Base-by-base conservation (phyloP, 2,329 filamentous ascomycete species). In the Aureobasidium uvarum region DNA sequence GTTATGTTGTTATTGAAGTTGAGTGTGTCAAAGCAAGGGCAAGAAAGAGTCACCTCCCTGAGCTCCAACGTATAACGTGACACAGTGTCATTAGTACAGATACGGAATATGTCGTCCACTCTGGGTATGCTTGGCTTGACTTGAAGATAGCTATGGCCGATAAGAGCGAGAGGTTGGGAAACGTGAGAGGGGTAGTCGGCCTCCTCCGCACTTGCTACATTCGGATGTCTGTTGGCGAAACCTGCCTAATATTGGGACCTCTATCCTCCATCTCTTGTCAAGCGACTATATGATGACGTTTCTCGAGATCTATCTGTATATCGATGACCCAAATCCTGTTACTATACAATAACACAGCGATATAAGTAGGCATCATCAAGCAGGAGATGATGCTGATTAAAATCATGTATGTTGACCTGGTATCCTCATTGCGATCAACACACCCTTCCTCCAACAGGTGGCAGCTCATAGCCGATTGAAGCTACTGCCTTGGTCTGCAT, bases 161-260 rank as follows among this genome's bases (percentile, higher is more conserved):
- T 58, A 58, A 58, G 39, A 58, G 39, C 25, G 39, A 58, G 55
- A 39, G 38, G 55, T 43, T 45, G 41, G 55, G 41, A 14, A 55
- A 55, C 52, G 52, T 55, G 52, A 58, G 39, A 45, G 41, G 55
- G 55, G 55, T 43, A 58, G 41, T 58, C 55, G 55, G 55, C 55
- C 55, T 33, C 55, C 38, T 43, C 55, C 55, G 55, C 55, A 58
- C 55, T 58, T 45, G 55, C 55, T 39, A 16, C 16, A 45, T 45
- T n/a, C 23, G 55, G 55, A 7, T 5, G 6, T 20, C 2, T 4
- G 7, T 31, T 23, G 23, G 20, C 54, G 38, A 56, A 56, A 56
- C 18, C 20, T 18, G 20, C 23, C 54, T 56, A 56, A 43, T 39
- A 3, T 11, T 31, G 2, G 14, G 6, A 13, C 45, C 16, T 28